Evolutionary conservation across 2,329 filamentous ascomycete genomes (phyloP).

Genomic region (Tolypocladium nubicola): DNA sequence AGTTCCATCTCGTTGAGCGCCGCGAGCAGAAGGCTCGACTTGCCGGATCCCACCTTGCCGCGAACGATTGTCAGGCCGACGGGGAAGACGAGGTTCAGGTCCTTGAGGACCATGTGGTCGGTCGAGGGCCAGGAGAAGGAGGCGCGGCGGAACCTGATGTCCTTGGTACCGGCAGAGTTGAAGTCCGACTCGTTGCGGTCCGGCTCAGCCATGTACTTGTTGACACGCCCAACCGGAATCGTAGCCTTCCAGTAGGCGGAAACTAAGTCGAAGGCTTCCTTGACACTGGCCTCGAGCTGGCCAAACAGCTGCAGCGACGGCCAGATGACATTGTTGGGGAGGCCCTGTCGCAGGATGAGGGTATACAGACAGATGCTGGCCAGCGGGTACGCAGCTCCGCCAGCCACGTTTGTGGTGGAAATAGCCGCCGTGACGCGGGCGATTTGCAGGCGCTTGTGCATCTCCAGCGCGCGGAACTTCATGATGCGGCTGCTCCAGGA

Average conservation of each 20-base stretch:
- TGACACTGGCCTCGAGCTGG: conserved; percentile 62
- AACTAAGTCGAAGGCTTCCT: conserved; percentile 65
- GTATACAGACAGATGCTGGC: conserved; percentile 77
- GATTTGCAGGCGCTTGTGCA: conserved; percentile 25
- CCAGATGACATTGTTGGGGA: conserved; percentile 76
- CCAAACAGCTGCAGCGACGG: conserved; percentile 74
- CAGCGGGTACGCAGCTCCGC: conserved; percentile 67
- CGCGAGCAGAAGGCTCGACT: conserved; percentile 49
- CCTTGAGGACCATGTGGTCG: conserved; percentile 36
- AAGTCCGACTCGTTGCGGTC: conserved; percentile 51
- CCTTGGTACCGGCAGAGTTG: conserved; percentile 18
- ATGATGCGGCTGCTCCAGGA: conserved; percentile 25
- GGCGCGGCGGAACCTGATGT: conserved; percentile 49
- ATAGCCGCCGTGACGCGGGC: conserved; percentile 37
- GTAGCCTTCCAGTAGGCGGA: conserved; percentile 70
- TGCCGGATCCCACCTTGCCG: conserved; percentile 50
- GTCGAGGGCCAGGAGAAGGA: conserved; percentile 74
- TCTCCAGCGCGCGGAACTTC: conserved; percentile 22
- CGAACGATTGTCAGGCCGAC: conserved; percentile 44
- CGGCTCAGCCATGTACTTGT: conserved; percentile 78
- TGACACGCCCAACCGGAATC: conserved; percentile 73
- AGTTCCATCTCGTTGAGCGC: conserved; percentile 59
- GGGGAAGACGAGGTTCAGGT: conserved; percentile 34
- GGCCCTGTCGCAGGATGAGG: conserved; percentile 51
- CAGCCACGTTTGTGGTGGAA: conserved; percentile 57